Evolutionary conservation across 106 monocot species (phyloP).

Genomic region (Triglochin maritima): DNA sequence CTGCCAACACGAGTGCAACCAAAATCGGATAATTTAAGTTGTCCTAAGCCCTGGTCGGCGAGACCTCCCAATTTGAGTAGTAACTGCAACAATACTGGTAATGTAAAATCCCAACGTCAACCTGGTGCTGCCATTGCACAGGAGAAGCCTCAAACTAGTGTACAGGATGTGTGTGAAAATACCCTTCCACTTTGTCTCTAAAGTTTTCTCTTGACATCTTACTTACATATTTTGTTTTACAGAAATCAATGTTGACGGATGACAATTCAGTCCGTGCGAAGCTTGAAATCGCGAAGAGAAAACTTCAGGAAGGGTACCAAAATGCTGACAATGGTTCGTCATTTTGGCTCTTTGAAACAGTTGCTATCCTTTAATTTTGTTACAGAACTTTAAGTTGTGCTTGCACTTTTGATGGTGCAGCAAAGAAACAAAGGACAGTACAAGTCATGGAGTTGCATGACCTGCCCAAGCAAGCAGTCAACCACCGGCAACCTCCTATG

Average conservation of each 20-base stretch:
- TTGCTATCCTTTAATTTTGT: background rate
- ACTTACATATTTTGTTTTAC: too few species aligned
- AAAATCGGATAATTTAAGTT: conserved; percentile 1
- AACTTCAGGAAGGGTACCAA: conserved; percentile 76
- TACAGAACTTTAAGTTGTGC: background rate
- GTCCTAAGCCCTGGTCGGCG: background rate
- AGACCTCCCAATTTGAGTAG: too few species aligned
- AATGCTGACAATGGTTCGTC: conserved; percentile 63
- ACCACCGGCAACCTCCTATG: conserved; percentile 3
- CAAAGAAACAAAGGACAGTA: conserved; percentile 74
- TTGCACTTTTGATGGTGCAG: conserved; percentile 21
- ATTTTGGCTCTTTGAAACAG: background rate
- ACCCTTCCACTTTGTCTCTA: too few species aligned
- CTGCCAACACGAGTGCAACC: conserved; percentile 10
- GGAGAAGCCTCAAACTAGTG: conserved; percentile 10
- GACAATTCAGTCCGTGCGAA: conserved; percentile 29
- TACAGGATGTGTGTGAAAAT: conserved; percentile 31
- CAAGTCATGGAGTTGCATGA: conserved; percentile 82
- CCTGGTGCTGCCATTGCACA: background rate
- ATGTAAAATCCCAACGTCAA: too few species aligned
- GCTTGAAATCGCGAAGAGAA: conserved; percentile 53
- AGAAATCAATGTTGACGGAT: conserved; percentile 27
- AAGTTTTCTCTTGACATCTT: too few species aligned
- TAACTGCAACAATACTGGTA: too few species aligned
- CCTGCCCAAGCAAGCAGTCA: conserved; percentile 42